phyloP scores from a whole-genome alignment of 2,329 filamentous ascomycete species.

The Chaetothyriales sp. region DNA sequence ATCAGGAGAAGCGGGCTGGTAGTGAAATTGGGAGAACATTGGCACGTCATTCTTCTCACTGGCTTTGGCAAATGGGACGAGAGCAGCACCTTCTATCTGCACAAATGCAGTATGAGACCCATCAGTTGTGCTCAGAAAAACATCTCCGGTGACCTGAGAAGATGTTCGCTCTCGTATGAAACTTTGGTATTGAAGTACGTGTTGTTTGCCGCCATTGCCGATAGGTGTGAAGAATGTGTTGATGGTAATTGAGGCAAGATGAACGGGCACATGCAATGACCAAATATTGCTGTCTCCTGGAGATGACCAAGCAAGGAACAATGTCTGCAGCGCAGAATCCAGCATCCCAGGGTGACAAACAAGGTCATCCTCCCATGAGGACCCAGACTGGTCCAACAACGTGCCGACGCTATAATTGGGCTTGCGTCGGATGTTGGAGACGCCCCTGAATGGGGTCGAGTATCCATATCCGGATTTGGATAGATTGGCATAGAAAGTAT shows the following conservation, averaged over 20 bases:
- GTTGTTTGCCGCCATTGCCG: neutral
- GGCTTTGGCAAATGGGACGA: neutral
- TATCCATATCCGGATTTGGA: slow-evolving; percentile 16
- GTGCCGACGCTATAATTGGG: slow-evolving; percentile 1
- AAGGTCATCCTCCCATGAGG: neutral
- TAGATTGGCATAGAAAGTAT: slow-evolving; percentile 15
- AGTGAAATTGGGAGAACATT: neutral
- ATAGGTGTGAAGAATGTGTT: neutral
- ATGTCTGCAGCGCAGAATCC: neutral
- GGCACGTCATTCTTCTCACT: neutral
- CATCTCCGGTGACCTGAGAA: neutral
- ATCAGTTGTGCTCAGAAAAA: neutral
- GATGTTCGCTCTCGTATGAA: neutral
- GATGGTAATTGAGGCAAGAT: neutral
- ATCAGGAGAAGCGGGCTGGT: neutral
- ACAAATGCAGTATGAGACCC: neutral
- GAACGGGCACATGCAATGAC: neutral
- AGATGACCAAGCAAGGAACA: neutral
- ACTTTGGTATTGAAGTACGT: neutral
- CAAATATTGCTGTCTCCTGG: neutral
- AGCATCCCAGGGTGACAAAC: neutral
- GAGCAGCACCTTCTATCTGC: neutral
- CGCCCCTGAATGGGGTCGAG: slow-evolving; percentile 10
- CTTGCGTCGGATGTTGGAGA: slow-evolving; percentile 11
- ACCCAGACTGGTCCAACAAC: neutral